A percentile compares a stretch with the other conserved stretches of the same genome.
Evolutionary conservation across 2,329 filamentous ascomycete genomes (phyloP).

Genomic region (Hypoxylon sp.): DNA sequence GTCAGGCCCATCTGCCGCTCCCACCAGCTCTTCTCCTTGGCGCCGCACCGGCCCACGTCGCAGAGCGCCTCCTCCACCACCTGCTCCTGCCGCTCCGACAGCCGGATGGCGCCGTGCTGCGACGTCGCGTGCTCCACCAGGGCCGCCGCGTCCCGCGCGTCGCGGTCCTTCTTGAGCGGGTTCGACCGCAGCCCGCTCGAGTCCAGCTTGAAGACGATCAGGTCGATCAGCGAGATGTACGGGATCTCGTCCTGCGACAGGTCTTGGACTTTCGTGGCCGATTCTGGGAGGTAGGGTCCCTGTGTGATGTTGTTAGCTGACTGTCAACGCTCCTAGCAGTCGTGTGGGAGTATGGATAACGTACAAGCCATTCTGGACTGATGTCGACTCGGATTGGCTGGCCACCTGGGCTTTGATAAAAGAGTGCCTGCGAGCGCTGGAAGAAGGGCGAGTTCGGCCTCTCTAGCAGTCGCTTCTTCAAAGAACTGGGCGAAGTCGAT

Average conservation of each 20-base stretch:
- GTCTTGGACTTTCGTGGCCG: slow-evolving; percentile 30
- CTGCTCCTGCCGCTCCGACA: slow-evolving; percentile 29
- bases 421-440: slow-evolving; percentile 31
- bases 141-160: slow-evolving; percentile 36
- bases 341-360: slow-evolving; percentile 2
- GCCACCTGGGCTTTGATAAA: slow-evolving; percentile 32
- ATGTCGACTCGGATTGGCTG: slow-evolving; percentile 38
- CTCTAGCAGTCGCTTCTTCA: slow-evolving; percentile 37
- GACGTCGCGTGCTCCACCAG: slow-evolving; percentile 33
- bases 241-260: slow-evolving; percentile 37
- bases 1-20: slow-evolving; percentile 31
- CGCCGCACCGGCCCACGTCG: slow-evolving; percentile 32
- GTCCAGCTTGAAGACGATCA: slow-evolving; percentile 40
- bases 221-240: slow-evolving; percentile 38
- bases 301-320: slow-evolving; percentile 18
- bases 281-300: slow-evolving; percentile 37
- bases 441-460: slow-evolving; percentile 38
- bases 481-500: slow-evolving; percentile 30
- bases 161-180: slow-evolving; percentile 34
- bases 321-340: not conserved
- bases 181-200: slow-evolving; percentile 35
- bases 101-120: slow-evolving; percentile 13
- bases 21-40: slow-evolving; percentile 38
- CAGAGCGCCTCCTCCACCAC: slow-evolving; percentile 37
- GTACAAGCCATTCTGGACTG: slow-evolving; percentile 39